These are phyloP conservation scores for Lipomyces sp. DNA, from an alignment of 805 yeast genomes.

Conservation along the genomic window DNA sequence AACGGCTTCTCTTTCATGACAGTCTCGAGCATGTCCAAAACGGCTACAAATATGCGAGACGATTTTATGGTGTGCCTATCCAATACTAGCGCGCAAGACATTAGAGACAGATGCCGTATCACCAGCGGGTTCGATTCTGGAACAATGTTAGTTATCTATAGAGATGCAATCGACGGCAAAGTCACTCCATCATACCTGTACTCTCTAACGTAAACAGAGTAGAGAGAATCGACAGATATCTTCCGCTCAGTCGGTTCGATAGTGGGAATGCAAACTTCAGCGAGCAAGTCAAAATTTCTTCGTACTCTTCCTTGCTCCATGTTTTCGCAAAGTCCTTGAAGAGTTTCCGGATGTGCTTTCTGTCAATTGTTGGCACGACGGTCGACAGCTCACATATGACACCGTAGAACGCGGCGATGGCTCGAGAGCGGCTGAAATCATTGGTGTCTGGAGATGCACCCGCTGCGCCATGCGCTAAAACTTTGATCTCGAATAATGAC, in stretches of 20 bases:
- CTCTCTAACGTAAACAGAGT: slow-evolving; percentile 1
- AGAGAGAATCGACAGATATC: neutral
- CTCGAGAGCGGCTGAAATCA: neutral
- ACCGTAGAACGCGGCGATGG: neutral
- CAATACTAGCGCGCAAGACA: slow-evolving; percentile 10
- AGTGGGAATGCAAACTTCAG: neutral
- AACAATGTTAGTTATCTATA: neutral
- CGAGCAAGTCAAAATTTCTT: neutral
- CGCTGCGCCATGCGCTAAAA: no score
- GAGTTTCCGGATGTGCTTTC: neutral
- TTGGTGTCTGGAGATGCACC: neutral
- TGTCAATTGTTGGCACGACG: neutral
- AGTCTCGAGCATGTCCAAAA: slow-evolving; percentile 41
- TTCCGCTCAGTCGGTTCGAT: neutral
- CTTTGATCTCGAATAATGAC: neutral
- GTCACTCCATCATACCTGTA: neutral
- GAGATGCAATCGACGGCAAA: neutral
- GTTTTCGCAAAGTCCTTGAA: neutral
- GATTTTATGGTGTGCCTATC: slow-evolving; percentile 35
- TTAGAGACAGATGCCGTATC: neutral
- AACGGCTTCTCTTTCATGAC: slow-evolving; percentile 51
- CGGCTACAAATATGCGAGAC: slow-evolving; percentile 9
- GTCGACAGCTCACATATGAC: slow-evolving; percentile 2
- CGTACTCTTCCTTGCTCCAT: slow-evolving; percentile 1
- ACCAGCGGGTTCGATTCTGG: neutral